Evolutionary conservation across 129 eudicot genomes (phyloP).

Genomic region (Logfia minima): DNA sequence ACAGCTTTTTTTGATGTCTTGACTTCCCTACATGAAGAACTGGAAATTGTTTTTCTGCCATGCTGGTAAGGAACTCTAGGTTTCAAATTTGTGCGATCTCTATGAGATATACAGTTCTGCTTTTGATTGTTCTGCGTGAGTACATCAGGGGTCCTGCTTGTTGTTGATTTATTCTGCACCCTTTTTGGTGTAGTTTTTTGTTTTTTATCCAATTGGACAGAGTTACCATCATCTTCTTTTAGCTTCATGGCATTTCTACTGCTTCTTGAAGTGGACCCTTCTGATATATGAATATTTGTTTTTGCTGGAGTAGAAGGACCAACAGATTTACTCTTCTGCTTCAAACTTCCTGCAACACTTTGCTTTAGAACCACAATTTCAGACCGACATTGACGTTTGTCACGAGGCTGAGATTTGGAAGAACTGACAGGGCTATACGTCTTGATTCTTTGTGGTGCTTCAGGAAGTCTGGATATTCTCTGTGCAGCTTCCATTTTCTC

Average conservation of each 20-base stretch:
- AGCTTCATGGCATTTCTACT: conserved; percentile 40
- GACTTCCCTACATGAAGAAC: conserved; percentile 32
- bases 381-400: conserved; percentile 39
- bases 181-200: conserved; percentile 43
- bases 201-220: conserved; percentile 34
- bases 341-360: conserved; percentile 39
- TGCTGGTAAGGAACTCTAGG: conserved; percentile 47
- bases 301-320: conserved; percentile 49
- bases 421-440: conserved; percentile 34
- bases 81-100: conserved; percentile 39
- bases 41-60: conserved; percentile 43
- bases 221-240: conserved; percentile 48
- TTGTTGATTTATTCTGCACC: conserved; percentile 49
- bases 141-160: conserved; percentile 48
- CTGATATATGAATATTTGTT: conserved; percentile 52
- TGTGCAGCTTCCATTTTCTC: conserved; percentile 76
- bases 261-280: conserved; percentile 44
- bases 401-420: conserved; percentile 47
- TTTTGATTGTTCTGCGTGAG: conserved; percentile 82
- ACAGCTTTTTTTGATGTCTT: conserved; percentile 56
- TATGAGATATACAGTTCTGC: conserved; percentile 58
- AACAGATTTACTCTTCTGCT: conserved; percentile 54
- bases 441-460: conserved; percentile 45
- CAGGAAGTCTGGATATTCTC: conserved; percentile 39
- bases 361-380: conserved; percentile 48